Base-by-base conservation (phyloP, 768 basidiomycete genomes). In the Naganishia randhawae region DNA sequence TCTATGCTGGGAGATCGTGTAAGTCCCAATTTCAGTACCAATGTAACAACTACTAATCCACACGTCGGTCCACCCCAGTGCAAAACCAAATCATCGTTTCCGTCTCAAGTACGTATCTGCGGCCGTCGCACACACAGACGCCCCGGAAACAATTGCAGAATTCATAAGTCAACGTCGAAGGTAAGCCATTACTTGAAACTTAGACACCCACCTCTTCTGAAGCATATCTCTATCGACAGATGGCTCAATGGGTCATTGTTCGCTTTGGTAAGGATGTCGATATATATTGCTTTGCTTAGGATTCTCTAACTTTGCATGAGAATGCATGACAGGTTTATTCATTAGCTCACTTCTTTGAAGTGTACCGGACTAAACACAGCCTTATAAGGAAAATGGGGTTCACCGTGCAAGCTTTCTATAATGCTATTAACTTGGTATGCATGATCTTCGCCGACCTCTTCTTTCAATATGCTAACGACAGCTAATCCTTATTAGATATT, bases 41-140 rank as follows among this genome's bases (percentile, higher is more conserved):
- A 7, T 7, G 19, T 41, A 37, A 22, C 55, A 27, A 31, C 50
- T 29, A 13, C 32, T 33, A 25, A 45, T 17, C 51, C 29, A 22
- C 19, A 39, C 45, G 22, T 2, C 27, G 11, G 27, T n/a, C 63
- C 22, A 48, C 39, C 4, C 25, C 22, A 78, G 77, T 8, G 78
- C 77, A 0, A 79, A 79, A 67, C 67, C 73, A 14, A 77, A 75
- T 54, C 73, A 71, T 19, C 75, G 75, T 50, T 79, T 76, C 76
- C 73, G 78, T 0, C 52, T 80, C 25, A 78, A 76, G 68, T 79
- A 71, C 63, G 78, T 80, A 50, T 84, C 85, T 86, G 74, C 77
- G 5, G 94, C 94, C 17, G 92, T 94, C 72, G 94, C 92, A 0
- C 85, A 92, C 50, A 97, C 94, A n/a, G 94, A 98, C 81, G 93